Base-by-base conservation (phyloP, 108 stramenopile species). In the Chaetoceros tenuissimus region DNA sequence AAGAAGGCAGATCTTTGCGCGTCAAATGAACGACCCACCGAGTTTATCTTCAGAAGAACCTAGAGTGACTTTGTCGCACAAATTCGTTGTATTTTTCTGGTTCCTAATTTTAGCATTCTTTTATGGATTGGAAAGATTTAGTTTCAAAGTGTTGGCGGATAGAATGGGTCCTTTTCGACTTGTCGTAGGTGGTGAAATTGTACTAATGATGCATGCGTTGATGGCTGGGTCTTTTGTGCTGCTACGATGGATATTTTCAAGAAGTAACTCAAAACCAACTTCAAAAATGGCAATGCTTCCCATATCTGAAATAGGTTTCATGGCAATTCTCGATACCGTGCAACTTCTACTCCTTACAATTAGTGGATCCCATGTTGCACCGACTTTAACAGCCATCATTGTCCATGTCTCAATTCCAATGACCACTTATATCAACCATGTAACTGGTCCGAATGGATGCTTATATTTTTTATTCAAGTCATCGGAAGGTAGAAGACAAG, bases 261-360 rank as follows among this genome's bases (percentile, higher is more conserved):
- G 23, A 34, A 29, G 31, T 5, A 17, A 40, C 27, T 21, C 56
- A 23, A 20, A 5, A 2, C 7, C 10, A 8, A 18, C 27, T 29
- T 54, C 26, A 28, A 7, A 25, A 59, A 3, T 56, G 20, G 17
- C 19, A 10, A 28, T 54, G 24, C n/a, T 22, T 54, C 46, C 71
- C 24, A 63, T 79, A 55, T 20, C 27, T 22, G 43, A 65, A 54
- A 1, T 47, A 56, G 45, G 34, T 40, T 40, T 82, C 31, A 92
- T 92, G 86, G 86, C 86, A n/a, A 57, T 92, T 13, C 51, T 92
- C 27, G 90, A 92, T 59, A 82, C 86, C 16, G 63, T 84, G 3
- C 78, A 83, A 50, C 62, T 92, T 47, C 56, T 88, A 7, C 59
- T 92, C 31, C 78, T 83, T 8, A 78, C 86, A 31, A 68, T 88